phyloP scores from a whole-genome alignment of 176 grass and related monocot genomes.

The Areca catechu region DNA sequence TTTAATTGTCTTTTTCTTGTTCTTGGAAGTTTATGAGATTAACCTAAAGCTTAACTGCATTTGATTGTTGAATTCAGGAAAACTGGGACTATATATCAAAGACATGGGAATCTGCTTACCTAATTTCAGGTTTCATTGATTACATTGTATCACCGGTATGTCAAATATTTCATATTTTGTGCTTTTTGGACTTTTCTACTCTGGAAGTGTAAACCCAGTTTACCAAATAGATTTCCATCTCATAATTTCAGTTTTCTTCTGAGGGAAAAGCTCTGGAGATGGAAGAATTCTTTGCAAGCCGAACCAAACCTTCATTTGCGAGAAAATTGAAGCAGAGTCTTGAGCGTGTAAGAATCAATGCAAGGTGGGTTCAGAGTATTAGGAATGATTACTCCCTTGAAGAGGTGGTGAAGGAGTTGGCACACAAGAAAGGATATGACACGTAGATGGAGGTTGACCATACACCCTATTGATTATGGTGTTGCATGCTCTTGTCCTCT shows the following conservation, averaged over 20 bases:
- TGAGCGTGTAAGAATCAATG: slow-evolving; percentile 42
- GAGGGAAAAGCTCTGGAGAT: slow-evolving; percentile 53
- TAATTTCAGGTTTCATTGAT: slow-evolving; percentile 26
- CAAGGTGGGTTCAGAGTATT: slow-evolving; percentile 54
- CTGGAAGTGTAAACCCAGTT: not conserved
- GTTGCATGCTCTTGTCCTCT: too few species aligned
- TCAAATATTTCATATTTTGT: not conserved
- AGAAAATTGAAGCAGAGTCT: slow-evolving; percentile 66
- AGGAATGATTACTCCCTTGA: slow-evolving; percentile 37
- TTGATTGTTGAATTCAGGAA: slow-evolving; percentile 22
- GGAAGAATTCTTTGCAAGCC: slow-evolving; percentile 48
- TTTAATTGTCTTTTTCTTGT: too few species aligned
- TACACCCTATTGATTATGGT: too few species aligned
- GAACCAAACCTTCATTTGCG: slow-evolving; percentile 36
- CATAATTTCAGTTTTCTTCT: slow-evolving; percentile 49
- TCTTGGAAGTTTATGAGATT: not conserved
- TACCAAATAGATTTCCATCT: slow-evolving; percentile 3
- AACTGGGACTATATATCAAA: slow-evolving; percentile 66
- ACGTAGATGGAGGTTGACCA: too few species aligned
- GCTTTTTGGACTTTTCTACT: not conserved
- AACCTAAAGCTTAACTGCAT: not conserved
- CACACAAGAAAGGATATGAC: not conserved
- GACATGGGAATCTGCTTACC: slow-evolving; percentile 29
- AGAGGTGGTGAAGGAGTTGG: slow-evolving; percentile 35
- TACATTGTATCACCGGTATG: slow-evolving; percentile 35